phyloP scores from a whole-genome alignment of 176 grass and related monocot genomes.

The Musa troglodytarum region DNA sequence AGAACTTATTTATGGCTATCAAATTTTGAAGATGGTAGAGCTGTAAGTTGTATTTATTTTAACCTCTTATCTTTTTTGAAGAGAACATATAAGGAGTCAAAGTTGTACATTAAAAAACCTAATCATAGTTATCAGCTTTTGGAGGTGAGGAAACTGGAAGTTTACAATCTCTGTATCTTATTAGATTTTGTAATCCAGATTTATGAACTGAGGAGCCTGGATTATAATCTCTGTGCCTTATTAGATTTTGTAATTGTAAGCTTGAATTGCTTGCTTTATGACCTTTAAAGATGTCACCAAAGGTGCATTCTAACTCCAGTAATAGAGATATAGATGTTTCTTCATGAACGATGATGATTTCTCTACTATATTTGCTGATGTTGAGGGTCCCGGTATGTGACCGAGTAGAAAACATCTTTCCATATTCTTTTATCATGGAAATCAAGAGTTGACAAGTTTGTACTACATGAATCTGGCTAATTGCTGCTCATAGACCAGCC shows the following conservation, averaged over 20 bases:
- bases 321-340: too few relatives aligned
- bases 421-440: not conserved
- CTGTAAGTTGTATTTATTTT: not conserved
- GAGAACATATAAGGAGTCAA: too few relatives aligned
- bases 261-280: not conserved
- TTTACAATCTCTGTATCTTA: too few relatives aligned
- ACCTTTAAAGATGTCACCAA: not conserved
- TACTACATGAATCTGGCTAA: not conserved
- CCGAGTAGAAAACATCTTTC: not conserved
- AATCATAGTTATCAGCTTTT: too few relatives aligned
- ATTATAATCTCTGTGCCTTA: not conserved
- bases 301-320: too few relatives aligned
- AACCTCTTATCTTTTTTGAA: too few relatives aligned
- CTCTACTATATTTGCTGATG: slow-evolving; percentile 85
- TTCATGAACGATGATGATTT: slow-evolving; percentile 81
- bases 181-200: too few relatives aligned
- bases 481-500: slow-evolving; percentile 35
- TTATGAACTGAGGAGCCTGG: too few relatives aligned
- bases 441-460: slow-evolving; percentile 5
- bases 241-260: not conserved
- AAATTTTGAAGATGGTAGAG: not conserved
- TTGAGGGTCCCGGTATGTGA: slow-evolving; percentile 71
- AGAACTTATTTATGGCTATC: not conserved
- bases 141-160: too few relatives aligned
- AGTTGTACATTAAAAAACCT: too few relatives aligned